Evolutionary conservation across 2,329 filamentous ascomycete genomes (phyloP), one percentile per base, ranked within the genome.

Genomic region (Torrubiella hemipterigena): DNA sequence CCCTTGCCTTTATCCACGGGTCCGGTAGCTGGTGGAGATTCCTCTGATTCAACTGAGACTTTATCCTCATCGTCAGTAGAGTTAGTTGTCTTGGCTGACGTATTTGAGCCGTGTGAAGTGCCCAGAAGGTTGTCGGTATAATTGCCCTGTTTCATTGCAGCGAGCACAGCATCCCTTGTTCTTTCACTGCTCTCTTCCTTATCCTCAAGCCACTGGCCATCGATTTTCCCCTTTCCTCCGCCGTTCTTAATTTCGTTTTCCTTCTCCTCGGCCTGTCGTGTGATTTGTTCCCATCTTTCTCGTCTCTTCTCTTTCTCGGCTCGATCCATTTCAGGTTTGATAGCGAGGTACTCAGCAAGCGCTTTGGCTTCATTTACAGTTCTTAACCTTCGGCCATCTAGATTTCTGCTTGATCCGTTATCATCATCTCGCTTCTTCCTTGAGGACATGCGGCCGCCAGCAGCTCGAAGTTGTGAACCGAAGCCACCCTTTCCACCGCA

Each of bases 401-500:
- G 67, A 43, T 96, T 98, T 40, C 91, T 77, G 50, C 84, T 94
- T 3, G 87, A 95, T 16, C 77, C 87, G 48, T 93, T 89, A 38
- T 85, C 78, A 22, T 93, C 85, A 45, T 82, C 75, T 34, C 79
- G 79, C 48, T 79, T 79, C 67, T 89, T 91, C 63, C 93, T 93
- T 47, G 83, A 89, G 3, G 86, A 93, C 91, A 98, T 98, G 61
- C 93, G 89, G 24, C 93, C 91, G 50, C 93, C 91, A 4, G 91
- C 91, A 1, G 93, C 91, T 50, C 93, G 84, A 22, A 98, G 76
- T 55, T 98, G 93, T 2, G 89, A 96, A 32, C 91, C 91, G 52
- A 98, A 98, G 48, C 91, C 91, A 56, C 91, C 91, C 53, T 98
- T 98, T 51, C 93, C 93, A 61, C 93, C 91, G 44, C 80, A 82